Conservation (phyloP, 2,329 filamentous ascomycete species). For the Colletotrichum filicis region DNA sequence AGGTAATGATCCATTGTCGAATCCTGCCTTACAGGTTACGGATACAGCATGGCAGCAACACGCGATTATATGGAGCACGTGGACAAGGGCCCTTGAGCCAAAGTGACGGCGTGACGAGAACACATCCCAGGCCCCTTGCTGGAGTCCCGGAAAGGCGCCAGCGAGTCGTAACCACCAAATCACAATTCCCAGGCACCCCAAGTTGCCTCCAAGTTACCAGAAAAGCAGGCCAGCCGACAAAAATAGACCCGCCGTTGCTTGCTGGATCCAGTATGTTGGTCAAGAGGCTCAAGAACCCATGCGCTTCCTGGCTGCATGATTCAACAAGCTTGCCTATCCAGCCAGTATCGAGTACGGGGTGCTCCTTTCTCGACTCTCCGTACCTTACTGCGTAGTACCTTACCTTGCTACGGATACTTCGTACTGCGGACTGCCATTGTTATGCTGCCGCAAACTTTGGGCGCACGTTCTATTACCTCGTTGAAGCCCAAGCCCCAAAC, state of each 20-base stretch:
- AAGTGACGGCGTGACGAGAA: slow-evolving; percentile 5
- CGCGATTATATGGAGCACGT: slow-evolving; percentile 12
- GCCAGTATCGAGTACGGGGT: not conserved
- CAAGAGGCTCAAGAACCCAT: slow-evolving; percentile 11
- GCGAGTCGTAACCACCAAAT: no score
- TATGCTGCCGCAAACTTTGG: slow-evolving; percentile 25
- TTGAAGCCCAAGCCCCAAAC: slow-evolving; percentile 34
- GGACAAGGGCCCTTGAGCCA: slow-evolving; percentile 6
- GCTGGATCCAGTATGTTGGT: not conserved
- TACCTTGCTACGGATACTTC: no score
- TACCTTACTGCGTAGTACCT: not conserved
- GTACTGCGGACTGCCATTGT: not conserved
- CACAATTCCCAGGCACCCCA: no score
- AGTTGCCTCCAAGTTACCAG: no score
- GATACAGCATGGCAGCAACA: not conserved
- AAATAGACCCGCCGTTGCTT: not conserved
- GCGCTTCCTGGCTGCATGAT: slow-evolving; percentile 16
- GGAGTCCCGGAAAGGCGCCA: no score
- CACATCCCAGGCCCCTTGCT: not conserved
- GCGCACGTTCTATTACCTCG: slow-evolving; percentile 22
- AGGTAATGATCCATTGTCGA: slow-evolving; percentile 4
- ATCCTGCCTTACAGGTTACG: not conserved
- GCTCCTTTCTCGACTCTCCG: not conserved
- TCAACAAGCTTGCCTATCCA: not conserved
- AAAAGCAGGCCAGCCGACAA: not conserved